phyloP scores from a whole-genome alignment of 2,329 filamentous ascomycete genomes.

The Acrodontium crateriforme region DNA sequence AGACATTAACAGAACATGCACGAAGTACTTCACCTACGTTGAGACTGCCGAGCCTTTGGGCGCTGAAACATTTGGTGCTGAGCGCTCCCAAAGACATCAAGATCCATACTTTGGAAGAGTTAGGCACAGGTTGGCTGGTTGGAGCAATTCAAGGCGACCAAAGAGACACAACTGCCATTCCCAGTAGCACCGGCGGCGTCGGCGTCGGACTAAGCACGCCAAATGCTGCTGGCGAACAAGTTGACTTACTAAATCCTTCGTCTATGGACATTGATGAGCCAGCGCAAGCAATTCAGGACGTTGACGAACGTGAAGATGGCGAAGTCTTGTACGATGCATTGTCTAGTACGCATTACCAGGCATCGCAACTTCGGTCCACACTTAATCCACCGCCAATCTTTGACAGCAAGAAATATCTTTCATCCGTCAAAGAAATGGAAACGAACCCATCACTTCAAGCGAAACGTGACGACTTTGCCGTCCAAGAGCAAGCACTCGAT shows the following conservation, averaged over 20 bases:
- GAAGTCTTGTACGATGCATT: slow-evolving; percentile 31
- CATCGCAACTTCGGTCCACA: slow-evolving; percentile 22
- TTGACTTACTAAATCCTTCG: slow-evolving; percentile 43
- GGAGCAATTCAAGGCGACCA: slow-evolving; percentile 54
- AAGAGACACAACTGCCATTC: slow-evolving; percentile 22
- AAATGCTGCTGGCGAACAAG: slow-evolving; percentile 46
- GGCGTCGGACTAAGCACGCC: slow-evolving; percentile 27
- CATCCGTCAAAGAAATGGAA: slow-evolving; percentile 33
- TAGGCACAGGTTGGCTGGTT: slow-evolving; percentile 68
- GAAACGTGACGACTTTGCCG: slow-evolving; percentile 63
- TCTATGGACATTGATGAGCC: slow-evolving; percentile 22
- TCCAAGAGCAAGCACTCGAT: slow-evolving; percentile 83
- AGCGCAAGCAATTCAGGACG: no score
- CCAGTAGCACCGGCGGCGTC: slow-evolving; percentile 35
- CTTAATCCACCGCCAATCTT: slow-evolving; percentile 11
- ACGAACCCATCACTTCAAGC: slow-evolving; percentile 53
- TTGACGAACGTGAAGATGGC: slow-evolving; percentile 30
- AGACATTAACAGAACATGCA: slow-evolving; percentile 68
- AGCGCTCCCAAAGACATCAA: slow-evolving; percentile 59
- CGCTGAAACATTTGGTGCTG: slow-evolving; percentile 77
- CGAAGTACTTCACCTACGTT: slow-evolving; percentile 67
- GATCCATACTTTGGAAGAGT: slow-evolving; percentile 60
- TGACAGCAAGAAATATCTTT: slow-evolving; percentile 17
- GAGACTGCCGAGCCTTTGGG: slow-evolving; percentile 79
- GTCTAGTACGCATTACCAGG: slow-evolving; percentile 22